These are phyloP conservation scores for Leishmania lainsoni DNA, from an alignment of 208 protist species.

Conservation along the genomic window DNA sequence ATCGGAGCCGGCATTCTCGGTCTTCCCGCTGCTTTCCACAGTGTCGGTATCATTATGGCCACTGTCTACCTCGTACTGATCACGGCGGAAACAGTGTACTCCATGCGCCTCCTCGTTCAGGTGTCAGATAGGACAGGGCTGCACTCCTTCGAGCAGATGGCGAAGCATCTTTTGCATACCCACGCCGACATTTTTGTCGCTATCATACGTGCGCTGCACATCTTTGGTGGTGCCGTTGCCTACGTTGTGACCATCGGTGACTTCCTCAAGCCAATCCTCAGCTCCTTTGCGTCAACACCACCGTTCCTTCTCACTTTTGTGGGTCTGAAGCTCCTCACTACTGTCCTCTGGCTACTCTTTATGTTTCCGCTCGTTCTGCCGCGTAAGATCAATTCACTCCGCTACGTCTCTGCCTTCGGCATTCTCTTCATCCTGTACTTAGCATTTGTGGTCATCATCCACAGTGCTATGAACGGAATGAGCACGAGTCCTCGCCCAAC, in stretches of 20 bases:
- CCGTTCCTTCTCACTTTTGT: slow-evolving; percentile 17
- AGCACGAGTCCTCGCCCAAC: slow-evolving; percentile 9
- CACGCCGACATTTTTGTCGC: slow-evolving; percentile 32
- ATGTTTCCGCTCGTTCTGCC: slow-evolving; percentile 65
- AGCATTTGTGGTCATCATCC: slow-evolving; percentile 41
- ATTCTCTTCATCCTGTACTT: slow-evolving; percentile 63
- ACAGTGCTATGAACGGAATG: slow-evolving; percentile 49
- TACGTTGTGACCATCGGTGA: slow-evolving; percentile 60
- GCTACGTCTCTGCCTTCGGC: slow-evolving; percentile 55
- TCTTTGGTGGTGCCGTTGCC: slow-evolving; percentile 44
- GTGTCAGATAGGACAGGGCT: slow-evolving; percentile 31
- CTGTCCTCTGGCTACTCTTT: slow-evolving; percentile 36
- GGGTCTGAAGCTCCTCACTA: slow-evolving; percentile 27
- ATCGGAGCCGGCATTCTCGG: slow-evolving; percentile 43
- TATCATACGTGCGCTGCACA: slow-evolving; percentile 33
- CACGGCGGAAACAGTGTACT: slow-evolving; percentile 41
- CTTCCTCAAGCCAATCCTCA: slow-evolving; percentile 40
- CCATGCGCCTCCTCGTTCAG: slow-evolving; percentile 44
- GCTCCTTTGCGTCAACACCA: slow-evolving; percentile 10
- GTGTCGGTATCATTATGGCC: slow-evolving; percentile 39
- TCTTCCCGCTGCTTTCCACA: slow-evolving; percentile 42
- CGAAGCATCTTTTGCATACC: slow-evolving; percentile 33
- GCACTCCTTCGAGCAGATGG: slow-evolving; percentile 42
- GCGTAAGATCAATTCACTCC: slow-evolving; percentile 60
- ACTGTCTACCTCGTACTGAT: slow-evolving; percentile 38